Evolutionary conservation across 768 basidiomycete species (phyloP), one percentile per base, ranked within the genome.

Genomic region (Trametes cubensis): DNA sequence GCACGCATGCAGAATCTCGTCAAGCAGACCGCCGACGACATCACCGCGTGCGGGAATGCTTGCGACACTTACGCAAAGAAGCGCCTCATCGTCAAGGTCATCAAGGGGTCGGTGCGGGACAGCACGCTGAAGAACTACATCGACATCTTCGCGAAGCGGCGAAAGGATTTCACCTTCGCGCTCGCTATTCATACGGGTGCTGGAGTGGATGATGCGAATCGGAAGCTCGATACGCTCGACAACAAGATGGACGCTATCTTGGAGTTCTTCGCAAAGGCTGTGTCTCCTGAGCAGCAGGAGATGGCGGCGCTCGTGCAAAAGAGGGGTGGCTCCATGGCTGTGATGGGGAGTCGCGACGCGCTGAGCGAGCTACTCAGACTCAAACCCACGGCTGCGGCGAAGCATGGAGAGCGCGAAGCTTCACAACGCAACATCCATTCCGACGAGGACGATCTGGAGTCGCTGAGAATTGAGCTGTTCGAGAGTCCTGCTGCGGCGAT

Each of bases 271-370:
- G 70, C 74, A 11, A 73, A 72, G 45, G 66, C 80, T 10, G 76
- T 80, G 23, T 74, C 79, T 0, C 75, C 78, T 0, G 73, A 76
- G 10, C 79, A 81, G 56, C 70, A 70, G 46, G 78, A 80, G 38
- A 55, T 80, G 1, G 62, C 70, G 4, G 70, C 72, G 40, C 77
- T 80, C 53, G 74, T 83, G 20, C 69, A 75, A 14, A 67, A 73
- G 8, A 71, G 78, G 38, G 80, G 80, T 4, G 80, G 80, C 0
- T 26, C 62, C 14, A 74, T 74, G 38, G 72, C 70, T 4, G 76
- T 73, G 50, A 60, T 78, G 14, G 66, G 70, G 6, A 74, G 76
- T 41, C 74, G 78, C 47, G 66, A 69, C 7, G 66, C 75, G 13
- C 63, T 81, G 11, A 70, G 45, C 21, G 53, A 57, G 42, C 26